Conservation (phyloP, 805 yeast species). For the Zygosaccharomyces siamensis region DNA sequence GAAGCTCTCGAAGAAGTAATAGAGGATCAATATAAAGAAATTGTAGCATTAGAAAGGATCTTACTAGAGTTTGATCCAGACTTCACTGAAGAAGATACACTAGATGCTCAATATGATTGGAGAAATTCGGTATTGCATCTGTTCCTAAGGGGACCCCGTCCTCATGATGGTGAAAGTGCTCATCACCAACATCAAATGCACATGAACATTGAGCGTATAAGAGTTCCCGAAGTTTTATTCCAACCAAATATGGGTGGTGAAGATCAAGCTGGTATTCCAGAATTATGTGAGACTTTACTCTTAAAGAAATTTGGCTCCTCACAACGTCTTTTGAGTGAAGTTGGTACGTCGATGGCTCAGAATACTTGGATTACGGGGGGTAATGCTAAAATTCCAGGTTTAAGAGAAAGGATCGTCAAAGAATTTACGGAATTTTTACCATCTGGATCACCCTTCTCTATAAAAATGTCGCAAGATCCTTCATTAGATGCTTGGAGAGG, state of each 20-base stretch:
- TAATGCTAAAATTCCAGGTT: constrained; percentile 56
- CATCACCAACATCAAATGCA: constrained; percentile 88
- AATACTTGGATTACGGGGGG: constrained; percentile 90
- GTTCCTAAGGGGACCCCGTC: constrained; percentile 86
- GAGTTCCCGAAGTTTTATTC: constrained; percentile 87
- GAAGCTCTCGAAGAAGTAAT: constrained; percentile 66
- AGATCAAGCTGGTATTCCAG: constrained; percentile 92
- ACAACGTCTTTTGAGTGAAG: constrained; percentile 38
- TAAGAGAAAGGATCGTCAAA: constrained; percentile 57
- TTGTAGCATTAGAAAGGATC: constrained; percentile 64
- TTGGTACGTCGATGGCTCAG: constrained; percentile 33
- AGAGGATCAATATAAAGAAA: constrained; percentile 62
- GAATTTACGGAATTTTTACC: constrained; percentile 77
- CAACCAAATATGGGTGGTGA: constrained; percentile 92
- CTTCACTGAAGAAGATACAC: constrained; percentile 80
- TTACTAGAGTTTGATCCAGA: constrained; percentile 78
- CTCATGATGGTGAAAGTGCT: constrained; percentile 73
- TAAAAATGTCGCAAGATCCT: constrained; percentile 64
- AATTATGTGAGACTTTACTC: constrained; percentile 64
- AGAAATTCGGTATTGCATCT: constrained; percentile 70
- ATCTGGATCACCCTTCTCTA: constrained; percentile 52
- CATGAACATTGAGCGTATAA: constrained; percentile 81
- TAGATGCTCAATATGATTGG: constrained; percentile 83
- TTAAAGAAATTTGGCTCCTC: constrained; percentile 58
- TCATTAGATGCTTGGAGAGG: constrained; percentile 88